Percentiles rank a stretch among this genome's conserved stretches.
These are phyloP conservation scores for Irpex sp. DNA, from an alignment of 1,284 basidiomycete genomes.

Conservation along the genomic window DNA sequence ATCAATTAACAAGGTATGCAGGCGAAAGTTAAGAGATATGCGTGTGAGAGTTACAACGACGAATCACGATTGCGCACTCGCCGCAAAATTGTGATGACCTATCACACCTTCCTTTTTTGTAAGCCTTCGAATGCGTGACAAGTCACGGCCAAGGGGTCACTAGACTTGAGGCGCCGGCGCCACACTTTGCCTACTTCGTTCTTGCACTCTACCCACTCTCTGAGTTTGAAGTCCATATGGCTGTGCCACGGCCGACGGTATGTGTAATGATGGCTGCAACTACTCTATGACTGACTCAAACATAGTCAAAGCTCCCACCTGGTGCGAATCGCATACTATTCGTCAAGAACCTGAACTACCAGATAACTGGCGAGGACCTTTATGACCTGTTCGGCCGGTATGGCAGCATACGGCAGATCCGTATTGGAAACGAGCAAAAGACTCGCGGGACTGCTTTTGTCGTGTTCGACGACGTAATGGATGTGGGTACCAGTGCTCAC, in stretches of 20 bases:
- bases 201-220: slow-evolving; percentile 1
- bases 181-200: neutral
- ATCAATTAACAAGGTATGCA: too few species aligned
- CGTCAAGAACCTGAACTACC: slow-evolving; percentile 92
- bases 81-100: neutral
- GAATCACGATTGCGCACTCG: neutral
- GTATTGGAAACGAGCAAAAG: slow-evolving; percentile 89
- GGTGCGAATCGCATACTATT: slow-evolving; percentile 85
- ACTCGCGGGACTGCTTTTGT: slow-evolving; percentile 97
- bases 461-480: slow-evolving; percentile 88
- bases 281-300: slow-evolving; percentile 3
- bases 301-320: slow-evolving; percentile 77
- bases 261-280: slow-evolving; percentile 18
- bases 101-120: slow-evolving; percentile 2
- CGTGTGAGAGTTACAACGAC: too few species aligned
- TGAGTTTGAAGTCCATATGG: slow-evolving; percentile 39
- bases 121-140: neutral
- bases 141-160: neutral
- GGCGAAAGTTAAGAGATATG: too few species aligned
- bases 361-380: slow-evolving; percentile 89
- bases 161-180: neutral
- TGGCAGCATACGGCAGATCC: slow-evolving; percentile 93
- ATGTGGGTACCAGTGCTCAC: slow-evolving; percentile 47
- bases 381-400: slow-evolving; percentile 98
- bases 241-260: slow-evolving; percentile 63